Base-by-base conservation (phyloP, 306 rosid species). In the Pyrus communis region DNA sequence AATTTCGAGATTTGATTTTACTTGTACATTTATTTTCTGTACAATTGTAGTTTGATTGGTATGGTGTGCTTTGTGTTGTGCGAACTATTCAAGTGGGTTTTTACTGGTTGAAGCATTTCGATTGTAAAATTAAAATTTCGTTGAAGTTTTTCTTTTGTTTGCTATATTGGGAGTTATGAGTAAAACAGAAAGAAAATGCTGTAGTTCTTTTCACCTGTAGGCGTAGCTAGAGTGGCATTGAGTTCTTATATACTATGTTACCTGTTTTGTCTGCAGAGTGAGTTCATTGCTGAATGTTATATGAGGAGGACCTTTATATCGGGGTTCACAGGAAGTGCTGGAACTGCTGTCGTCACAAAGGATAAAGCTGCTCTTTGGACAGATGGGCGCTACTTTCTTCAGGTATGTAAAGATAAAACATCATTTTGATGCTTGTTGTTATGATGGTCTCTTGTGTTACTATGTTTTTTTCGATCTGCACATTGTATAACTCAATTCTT, bases 281-380 rank as follows among this genome's bases (percentile, higher is more conserved):
- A 95, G 86, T 95, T 95, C 88, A 95, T 95, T 76, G 98, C 93
- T 74, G 91, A 95, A 66, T 92, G 97, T 83, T 92, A 85, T 78
- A 83, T 75, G 88, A 87, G 98, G 89, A 85, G 97, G 86, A 78
- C 90, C 9, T 95, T 82, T 86, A 81, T 92, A 79, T 90, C 97
- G 0, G 98, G 97, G 25, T 95, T 95, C 69, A 90, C 92, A 57
- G 98, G 97, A 57, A 95, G 96, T 71, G 96, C 97, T 75, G 98
- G 97, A 58, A 95, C 98, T 58, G 97, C 93, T 38, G 93, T 95
- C 71, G 93, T 95, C 71, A 90, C 97, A 0, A 90, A 87, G 80
- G 96, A 95, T 83, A 88, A 87, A 81, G 97, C 97, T 72, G 98
- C 97, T 71, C 91, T 95, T 38, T 95, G 98, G 98, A 95, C 98